phyloP scores from a whole-genome alignment of 257 asterid species.

The Solanum pimpinellifolium region DNA sequence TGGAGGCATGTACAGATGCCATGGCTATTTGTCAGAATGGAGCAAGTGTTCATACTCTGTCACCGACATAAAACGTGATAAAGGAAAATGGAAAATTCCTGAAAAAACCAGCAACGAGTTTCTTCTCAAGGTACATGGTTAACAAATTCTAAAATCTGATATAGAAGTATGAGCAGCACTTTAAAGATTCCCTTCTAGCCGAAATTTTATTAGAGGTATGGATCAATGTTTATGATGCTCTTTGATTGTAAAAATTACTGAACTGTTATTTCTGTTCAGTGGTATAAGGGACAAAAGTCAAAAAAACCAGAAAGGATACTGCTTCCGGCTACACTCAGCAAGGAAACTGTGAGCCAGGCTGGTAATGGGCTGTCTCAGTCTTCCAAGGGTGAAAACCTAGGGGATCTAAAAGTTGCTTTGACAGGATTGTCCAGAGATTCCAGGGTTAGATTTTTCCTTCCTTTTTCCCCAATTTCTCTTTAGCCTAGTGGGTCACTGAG shows the following conservation, averaged over 20 bases:
- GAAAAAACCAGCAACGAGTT: conserved; percentile 54
- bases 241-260: not conserved
- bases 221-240: not conserved
- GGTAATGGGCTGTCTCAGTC: conserved; percentile 18
- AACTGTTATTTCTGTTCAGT: conserved; percentile 28
- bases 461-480: not conserved
- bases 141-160: not conserved
- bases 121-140: conserved; percentile 59
- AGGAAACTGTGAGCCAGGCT: conserved; percentile 30
- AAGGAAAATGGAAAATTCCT: conserved; percentile 89
- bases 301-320: conserved; percentile 57
- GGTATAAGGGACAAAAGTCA: conserved; percentile 84
- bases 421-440: conserved; percentile 39
- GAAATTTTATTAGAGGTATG: not conserved
- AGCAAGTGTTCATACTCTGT: conserved; percentile 76
- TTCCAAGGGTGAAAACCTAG: conserved; percentile 42
- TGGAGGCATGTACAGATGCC: conserved; percentile 72
- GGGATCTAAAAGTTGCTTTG: conserved; percentile 53
- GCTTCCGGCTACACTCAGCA: conserved; percentile 46
- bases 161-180: not conserved
- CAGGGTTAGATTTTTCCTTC: conserved; percentile 25
- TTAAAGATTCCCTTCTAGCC: not conserved
- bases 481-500: not conserved
- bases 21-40: conserved; percentile 86
- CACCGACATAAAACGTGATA: conserved; percentile 55